Evolutionary conservation across 805 yeast genomes (phyloP), one percentile per base, ranked within the genome.

Genomic region (Monosporozyma servazzii): DNA sequence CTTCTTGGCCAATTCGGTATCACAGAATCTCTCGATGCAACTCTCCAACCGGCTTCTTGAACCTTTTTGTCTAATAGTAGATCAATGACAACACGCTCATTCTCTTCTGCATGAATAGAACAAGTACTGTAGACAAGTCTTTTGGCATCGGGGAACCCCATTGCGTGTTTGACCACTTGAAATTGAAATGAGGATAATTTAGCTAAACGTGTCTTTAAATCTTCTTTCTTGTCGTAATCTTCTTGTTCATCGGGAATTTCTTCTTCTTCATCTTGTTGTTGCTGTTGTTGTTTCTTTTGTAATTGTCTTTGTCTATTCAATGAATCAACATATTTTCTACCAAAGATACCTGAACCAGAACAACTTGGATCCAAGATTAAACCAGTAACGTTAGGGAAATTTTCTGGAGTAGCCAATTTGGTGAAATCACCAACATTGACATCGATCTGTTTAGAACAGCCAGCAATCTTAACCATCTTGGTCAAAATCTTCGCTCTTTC

Each of bases 311-410:
- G 25, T 21, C 44, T 62, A 54, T 76, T 65, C 10, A 59, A 48
- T 5, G 63, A 53, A 53, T 75, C 87, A 47, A 82, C 83, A 52
- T 77, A 70, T 2, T 84, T 86, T 37, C 96, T 72, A n/a, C 97
- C 96, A 71, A 91, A 91, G 42, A 93, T 93, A 3, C 99, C 99
- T 46, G 95, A 85, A 0, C 99, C 99, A 23, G 96, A 88, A 67
- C 99, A 93, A 3, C 96, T 88, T 0, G 99, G 99, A 67, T 93
- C 99, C 2, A 93, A 95, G 2, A 93, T 74, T 42, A 93, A 70
- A 0, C 95, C 96, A 0, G 88, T 82, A 4, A 88, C 85, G 17
- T 78, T 76, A 1, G 76, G 71, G 54, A 74, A 86, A 45, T 83
- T 84, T 1, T 59, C 58, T 0, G 93, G 74, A 3, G 61, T 59